These are phyloP conservation scores for Pluteus cervinus DNA, from an alignment of 768 basidiomycete species.

Conservation along the genomic window DNA sequence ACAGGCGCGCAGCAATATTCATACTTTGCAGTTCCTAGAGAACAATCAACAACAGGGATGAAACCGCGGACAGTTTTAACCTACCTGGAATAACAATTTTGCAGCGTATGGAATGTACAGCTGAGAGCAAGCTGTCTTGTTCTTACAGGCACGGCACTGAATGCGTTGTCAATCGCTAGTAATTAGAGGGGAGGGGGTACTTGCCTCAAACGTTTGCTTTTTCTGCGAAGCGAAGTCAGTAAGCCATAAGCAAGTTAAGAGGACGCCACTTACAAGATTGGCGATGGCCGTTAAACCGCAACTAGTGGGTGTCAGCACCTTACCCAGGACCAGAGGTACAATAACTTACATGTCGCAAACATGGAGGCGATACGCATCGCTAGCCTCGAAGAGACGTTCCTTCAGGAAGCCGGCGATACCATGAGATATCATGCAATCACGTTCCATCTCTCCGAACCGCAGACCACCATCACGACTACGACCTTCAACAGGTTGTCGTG, in stretches of 20 bases:
- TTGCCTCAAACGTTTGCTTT: constrained; percentile 93
- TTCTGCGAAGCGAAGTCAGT: constrained; percentile 40
- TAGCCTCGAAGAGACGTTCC: constrained; percentile 92
- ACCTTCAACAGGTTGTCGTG: constrained; percentile 97
- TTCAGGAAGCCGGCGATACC: constrained; percentile 98
- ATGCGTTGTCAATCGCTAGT: neutral
- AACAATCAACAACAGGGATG: constrained; percentile 2
- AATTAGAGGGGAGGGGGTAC: constrained; percentile 6
- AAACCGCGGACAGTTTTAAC: constrained; percentile 11
- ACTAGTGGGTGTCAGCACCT: constrained; percentile 29
- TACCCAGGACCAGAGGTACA: neutral
- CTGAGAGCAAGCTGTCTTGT: constrained; percentile 92
- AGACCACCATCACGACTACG: constrained; percentile 97
- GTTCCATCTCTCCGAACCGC: constrained; percentile 99
- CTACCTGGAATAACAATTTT: constrained; percentile 90
- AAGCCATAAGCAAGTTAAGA: neutral
- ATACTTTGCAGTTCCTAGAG: constrained; percentile 86
- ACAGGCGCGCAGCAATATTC: constrained; percentile 88
- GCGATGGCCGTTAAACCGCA: constrained; percentile 97
- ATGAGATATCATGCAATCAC: constrained; percentile 99
- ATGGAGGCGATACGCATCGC: constrained; percentile 89
- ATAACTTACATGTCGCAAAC: constrained; percentile 89
- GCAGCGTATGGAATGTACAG: constrained; percentile 95
- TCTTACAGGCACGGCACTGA: constrained; percentile 91
- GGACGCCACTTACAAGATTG: constrained; percentile 64